A percentile compares a stretch with the other conserved stretches of the same genome.
These are phyloP conservation scores for Lipomyces chichibuensis DNA, from an alignment of 805 yeast genomes.

Conservation along the genomic window DNA sequence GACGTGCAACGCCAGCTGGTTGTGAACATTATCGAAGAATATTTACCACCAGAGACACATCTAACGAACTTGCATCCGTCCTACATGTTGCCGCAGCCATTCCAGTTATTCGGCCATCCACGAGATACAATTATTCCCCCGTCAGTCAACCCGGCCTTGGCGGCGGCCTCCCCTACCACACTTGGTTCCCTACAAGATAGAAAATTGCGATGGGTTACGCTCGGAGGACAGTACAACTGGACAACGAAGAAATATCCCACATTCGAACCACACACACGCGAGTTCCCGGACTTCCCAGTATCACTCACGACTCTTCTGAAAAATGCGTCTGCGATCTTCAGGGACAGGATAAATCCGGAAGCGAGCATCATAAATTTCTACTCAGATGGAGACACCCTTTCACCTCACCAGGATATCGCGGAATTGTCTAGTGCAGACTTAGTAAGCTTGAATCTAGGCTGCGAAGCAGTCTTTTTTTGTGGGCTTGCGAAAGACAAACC, in stretches of 20 bases:
- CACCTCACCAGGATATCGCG: conserved; percentile 52
- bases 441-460: conserved; percentile 48
- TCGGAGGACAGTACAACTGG: conserved; percentile 54
- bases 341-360: conserved; percentile 40
- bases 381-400: conserved; percentile 49
- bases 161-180: conserved; percentile 9
- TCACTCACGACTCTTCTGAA: conserved; percentile 28
- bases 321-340: not conserved
- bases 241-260: conserved; percentile 49
- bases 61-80: conserved; percentile 46
- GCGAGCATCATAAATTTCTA: conserved; percentile 52
- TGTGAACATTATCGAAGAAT: conserved; percentile 41
- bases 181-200: conserved; percentile 12
- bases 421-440: conserved; percentile 46
- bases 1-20: conserved; percentile 42
- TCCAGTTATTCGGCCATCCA: conserved; percentile 39
- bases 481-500: conserved; percentile 24
- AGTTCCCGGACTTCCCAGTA: conserved; percentile 37
- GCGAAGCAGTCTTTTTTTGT: conserved; percentile 46
- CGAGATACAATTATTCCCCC: conserved; percentile 12
- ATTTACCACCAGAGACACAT: conserved; percentile 44
- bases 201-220: conserved; percentile 52
- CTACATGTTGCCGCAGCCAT: conserved; percentile 42
- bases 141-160: not conserved
- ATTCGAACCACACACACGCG: conserved; percentile 37